Conservation (phyloP, 2,329 filamentous ascomycete genomes). For the Claviceps fusiformis region DNA sequence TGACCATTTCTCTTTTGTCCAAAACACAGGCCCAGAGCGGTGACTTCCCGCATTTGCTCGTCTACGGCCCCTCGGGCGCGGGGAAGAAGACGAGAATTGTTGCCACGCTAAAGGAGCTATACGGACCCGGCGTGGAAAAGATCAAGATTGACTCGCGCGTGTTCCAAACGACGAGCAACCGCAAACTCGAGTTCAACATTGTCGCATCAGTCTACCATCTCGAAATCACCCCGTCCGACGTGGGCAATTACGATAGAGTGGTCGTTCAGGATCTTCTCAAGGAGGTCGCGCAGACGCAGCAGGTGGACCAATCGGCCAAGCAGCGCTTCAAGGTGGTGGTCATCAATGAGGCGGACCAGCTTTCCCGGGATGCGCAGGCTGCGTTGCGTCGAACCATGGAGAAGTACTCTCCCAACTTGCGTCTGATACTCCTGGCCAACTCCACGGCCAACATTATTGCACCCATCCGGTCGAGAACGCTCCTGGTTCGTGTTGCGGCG, state of each 20-base stretch:
- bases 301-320: constrained; percentile 83
- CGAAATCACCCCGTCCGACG: constrained; percentile 94
- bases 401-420: constrained; percentile 92
- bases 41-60: constrained; percentile 93
- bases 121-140: constrained; percentile 94
- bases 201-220: constrained; percentile 95
- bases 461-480: constrained; percentile 83
- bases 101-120: constrained; percentile 87
- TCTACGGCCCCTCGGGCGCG: constrained; percentile 91
- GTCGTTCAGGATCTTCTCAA: constrained; percentile 93
- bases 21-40: constrained; percentile 70
- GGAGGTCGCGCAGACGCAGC: constrained; percentile 96
- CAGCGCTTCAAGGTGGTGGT: constrained; percentile 98
- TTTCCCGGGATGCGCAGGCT: constrained; percentile 88
- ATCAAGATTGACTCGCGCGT: constrained; percentile 98
- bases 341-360: constrained; percentile 95
- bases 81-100: constrained; percentile 97
- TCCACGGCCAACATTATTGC: constrained; percentile 98
- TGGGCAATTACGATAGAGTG: constrained; percentile 90
- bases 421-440: constrained; percentile 85
- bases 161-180: constrained; percentile 89
- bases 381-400: constrained; percentile 95
- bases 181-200: constrained; percentile 98
- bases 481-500: constrained; percentile 83
- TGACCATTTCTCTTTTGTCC: background rate